A percentile compares a stretch with the other conserved stretches of the same genome.
These are phyloP conservation scores for Saccharomycopsis sp. DNA, from an alignment of 805 yeast genomes.

Conservation along the genomic window DNA sequence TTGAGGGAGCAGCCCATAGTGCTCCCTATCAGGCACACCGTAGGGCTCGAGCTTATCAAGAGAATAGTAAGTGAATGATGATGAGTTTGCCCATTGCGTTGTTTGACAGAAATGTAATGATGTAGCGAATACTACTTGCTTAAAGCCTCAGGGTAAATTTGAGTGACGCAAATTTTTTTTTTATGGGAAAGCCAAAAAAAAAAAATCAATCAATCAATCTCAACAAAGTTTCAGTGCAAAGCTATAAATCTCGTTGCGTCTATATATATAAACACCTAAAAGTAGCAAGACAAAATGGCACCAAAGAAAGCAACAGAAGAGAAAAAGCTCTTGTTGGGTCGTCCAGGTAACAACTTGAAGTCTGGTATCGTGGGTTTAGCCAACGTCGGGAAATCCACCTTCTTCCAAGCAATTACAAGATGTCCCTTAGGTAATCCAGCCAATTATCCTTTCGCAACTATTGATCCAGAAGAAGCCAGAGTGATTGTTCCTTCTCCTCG, in stretches of 20 bases:
- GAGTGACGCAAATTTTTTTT: too few species aligned
- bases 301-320: conserved; percentile 67
- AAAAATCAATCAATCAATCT: neutral
- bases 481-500: conserved; percentile 89
- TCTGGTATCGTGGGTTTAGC: conserved; percentile 91
- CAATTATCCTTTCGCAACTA: conserved; percentile 95
- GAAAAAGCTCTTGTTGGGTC: conserved; percentile 69
- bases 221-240: too few species aligned
- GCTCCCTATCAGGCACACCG: conserved; percentile 10
- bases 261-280: neutral
- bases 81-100: too few species aligned
- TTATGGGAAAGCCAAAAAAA: neutral
- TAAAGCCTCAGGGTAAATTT: too few species aligned
- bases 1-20: too few species aligned
- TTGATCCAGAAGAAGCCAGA: conserved; percentile 96
- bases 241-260: too few species aligned
- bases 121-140: too few species aligned
- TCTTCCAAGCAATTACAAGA: conserved; percentile 93
- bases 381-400: conserved; percentile 93
- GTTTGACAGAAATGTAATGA: too few species aligned
- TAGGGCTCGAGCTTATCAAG: conserved; percentile 13
- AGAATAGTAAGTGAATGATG: too few species aligned
- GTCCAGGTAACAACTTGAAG: conserved; percentile 69
- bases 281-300: conserved; percentile 39
- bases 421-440: conserved; percentile 95